Base-by-base conservation (phyloP, 1,284 basidiomycete species). In the Phenoliferia sp. region DNA sequence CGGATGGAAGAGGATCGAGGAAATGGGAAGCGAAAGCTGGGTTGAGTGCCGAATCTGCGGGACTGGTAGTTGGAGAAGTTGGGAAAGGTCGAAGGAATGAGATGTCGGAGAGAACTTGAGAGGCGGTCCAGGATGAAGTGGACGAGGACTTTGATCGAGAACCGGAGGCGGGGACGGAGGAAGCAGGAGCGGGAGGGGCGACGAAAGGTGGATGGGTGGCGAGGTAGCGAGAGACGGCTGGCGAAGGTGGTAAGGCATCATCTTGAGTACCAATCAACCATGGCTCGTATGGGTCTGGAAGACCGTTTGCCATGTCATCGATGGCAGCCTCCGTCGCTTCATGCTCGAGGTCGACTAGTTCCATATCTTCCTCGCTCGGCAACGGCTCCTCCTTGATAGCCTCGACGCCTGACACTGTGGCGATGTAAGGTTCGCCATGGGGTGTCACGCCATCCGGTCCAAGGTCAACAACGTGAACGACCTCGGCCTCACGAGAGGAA, bases 211-310 rank as follows among this genome's bases (percentile, higher is more conserved):
- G 68, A 29, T 65, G 61, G 3, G 59, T 44, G 28, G 72, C 72
- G 60, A 73, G 69, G 62, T 73, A 73, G 17, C 72, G 68, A 16
- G 69, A 68, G 58, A 66, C 34, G 26, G 33, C 10, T 26, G 63
- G 39, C 16, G 62, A 34, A 5, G 52, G 39, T 22, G 61, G 62
- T 5, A 19, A 5, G 10, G 26, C 28, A 3, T 33, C 54, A 36
- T 67, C 57, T 28, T 61, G 70, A 56, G 71, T 67, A 3, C 69
- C 72, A 44, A 73, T 62, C 50, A 71, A 60, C 69, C 69, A 71
- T 9, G 72, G 67, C 19, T 73, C 72, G 62, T 73, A 73, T 36
- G 72, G 72, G 48, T 68, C 65, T 22, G 55, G 57, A n/a, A 59
- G 35, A 19, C 64, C 62, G n/a, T 67, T 63, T 61, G 69, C 72